Percentiles rank a stretch among this genome's conserved stretches.
Evolutionary conservation across 225 moss, liverwort and hornwort species (phyloP).

Genomic region (Polytrichum formosum): DNA sequence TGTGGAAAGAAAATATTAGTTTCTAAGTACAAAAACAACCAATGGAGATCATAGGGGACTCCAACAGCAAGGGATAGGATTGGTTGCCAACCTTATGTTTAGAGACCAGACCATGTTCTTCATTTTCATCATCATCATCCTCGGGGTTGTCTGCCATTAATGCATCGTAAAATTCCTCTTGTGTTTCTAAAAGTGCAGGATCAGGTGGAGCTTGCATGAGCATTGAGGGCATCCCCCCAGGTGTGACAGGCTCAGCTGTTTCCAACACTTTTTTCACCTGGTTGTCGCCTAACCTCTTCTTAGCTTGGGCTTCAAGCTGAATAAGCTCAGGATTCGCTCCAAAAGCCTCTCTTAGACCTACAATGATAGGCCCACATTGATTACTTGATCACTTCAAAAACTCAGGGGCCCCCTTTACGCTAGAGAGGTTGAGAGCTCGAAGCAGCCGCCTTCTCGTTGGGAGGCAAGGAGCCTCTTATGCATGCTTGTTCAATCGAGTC

Average conservation of each 20-base stretch:
- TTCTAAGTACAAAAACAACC: no score
- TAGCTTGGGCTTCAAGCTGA: conserved; percentile 17
- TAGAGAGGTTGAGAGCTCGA: no score
- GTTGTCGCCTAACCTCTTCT: conserved; percentile 25
- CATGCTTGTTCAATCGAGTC: no score
- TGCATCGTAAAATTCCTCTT: conserved; percentile 78
- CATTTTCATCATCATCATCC: conserved; percentile 51
- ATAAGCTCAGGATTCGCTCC: conserved; percentile 61
- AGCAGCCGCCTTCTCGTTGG: no score
- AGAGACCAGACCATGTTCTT: conserved; percentile 35
- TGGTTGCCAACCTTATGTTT: conserved; percentile 38
- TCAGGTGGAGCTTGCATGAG: conserved; percentile 30
- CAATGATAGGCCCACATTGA: conserved; percentile 6
- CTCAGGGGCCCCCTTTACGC: no score
- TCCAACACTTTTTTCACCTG: conserved; percentile 8
- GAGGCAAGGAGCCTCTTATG: no score
- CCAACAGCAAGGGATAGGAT: no score
- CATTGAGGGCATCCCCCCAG: conserved; percentile 13
- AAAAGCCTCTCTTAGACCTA: conserved; percentile 66
- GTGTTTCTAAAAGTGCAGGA: conserved; percentile 38
- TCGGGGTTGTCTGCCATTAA: conserved; percentile 59
- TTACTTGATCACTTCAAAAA: no score
- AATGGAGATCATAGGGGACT: no score
- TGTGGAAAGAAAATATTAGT: no score
- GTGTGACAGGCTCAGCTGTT: conserved; percentile 8